A percentile compares a stretch with the other conserved stretches of the same genome.
phyloP scores from a whole-genome alignment of 768 basidiomycete species.

The Sistotremastrum niveocremeum region DNA sequence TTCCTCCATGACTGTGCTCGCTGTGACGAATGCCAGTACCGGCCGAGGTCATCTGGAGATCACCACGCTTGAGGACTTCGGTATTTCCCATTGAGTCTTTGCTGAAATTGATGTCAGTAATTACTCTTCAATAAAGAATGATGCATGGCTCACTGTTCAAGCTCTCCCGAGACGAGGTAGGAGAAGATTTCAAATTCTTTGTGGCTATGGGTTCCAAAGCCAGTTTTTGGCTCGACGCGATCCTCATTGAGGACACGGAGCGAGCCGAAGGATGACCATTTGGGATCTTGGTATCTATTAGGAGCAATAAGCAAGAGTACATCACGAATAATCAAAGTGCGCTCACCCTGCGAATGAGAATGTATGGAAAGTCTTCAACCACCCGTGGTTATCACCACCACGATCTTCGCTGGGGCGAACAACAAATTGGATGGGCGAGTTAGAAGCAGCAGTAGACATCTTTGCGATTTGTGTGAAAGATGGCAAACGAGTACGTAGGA shows the following conservation, averaged over 20 bases:
- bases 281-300: slow-evolving; percentile 45
- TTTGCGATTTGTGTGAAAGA: too few relatives aligned
- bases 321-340: neutral
- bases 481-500: too few relatives aligned
- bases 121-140: neutral
- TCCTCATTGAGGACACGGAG: slow-evolving; percentile 92
- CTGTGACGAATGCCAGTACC: slow-evolving; percentile 88
- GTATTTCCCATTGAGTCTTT: slow-evolving; percentile 86
- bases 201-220: slow-evolving; percentile 80
- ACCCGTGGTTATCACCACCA: slow-evolving; percentile 67
- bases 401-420: slow-evolving; percentile 49
- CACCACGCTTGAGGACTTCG: slow-evolving; percentile 80
- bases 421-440: slow-evolving; percentile 21
- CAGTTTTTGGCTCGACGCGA: slow-evolving; percentile 58
- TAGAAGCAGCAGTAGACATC: too few relatives aligned
- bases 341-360: slow-evolving; percentile 63
- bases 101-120: slow-evolving; percentile 24
- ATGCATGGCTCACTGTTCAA: slow-evolving; percentile 54
- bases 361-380: slow-evolving; percentile 81
- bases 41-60: slow-evolving; percentile 82
- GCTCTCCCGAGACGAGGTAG: slow-evolving; percentile 65
- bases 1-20: slow-evolving; percentile 39
- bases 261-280: slow-evolving; percentile 50
- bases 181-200: slow-evolving; percentile 86
- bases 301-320: slow-evolving; percentile 9